Evolutionary conservation across 345 rosid genomes (phyloP), one percentile per base, ranked within the genome.

Genomic region (Euphorbia tirucalli): DNA sequence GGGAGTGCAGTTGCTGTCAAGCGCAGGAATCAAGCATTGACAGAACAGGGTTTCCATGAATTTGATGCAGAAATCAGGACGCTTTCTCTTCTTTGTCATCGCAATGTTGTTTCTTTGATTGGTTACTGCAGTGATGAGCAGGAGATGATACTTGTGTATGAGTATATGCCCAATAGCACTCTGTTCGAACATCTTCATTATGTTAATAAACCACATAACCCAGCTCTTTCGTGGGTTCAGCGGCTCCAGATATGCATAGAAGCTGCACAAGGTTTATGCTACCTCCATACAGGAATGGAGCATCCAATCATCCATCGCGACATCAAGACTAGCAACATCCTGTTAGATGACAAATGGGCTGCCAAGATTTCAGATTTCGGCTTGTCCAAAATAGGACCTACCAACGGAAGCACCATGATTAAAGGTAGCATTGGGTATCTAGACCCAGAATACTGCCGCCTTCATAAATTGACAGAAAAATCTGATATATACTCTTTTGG

Each of bases 351-450:
- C n/a, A 64, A 54, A 6, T 73, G 70, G 70, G 65, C 28, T 3
- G 65, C 76, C 24, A 73, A 73, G 49, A 61, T 73, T 30, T 55
- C 76, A 55, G 76, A 73, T 56, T 73, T 73, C 9, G 76, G 76
- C 30, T 39, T 73, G 30, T 73, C 70, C 16, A 73, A 65, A 56
- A 50, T 55, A 19, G 43, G 55, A 4, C 54, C 30, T 7, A 28
- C 35, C n/a, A n/a, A 28, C 13, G 27, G 50, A 37, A 69, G 64
- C 72, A 56, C 61, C 13, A 56, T 37, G 43, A 28, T 63, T 18
- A 72, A 37, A 18, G 69, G 69, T 16, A 73, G 59, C 22, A 52
- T 73, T 31, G 71, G 76, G 0, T 73, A 73, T 46, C 13, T 73
- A 10, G 76, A 73, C 61, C 76, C 76, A 6, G 71, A 73, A 52